Evolutionary conservation across 768 basidiomycete genomes (phyloP), one percentile per base, ranked within the genome.

Genomic region (Russula emetica): DNA sequence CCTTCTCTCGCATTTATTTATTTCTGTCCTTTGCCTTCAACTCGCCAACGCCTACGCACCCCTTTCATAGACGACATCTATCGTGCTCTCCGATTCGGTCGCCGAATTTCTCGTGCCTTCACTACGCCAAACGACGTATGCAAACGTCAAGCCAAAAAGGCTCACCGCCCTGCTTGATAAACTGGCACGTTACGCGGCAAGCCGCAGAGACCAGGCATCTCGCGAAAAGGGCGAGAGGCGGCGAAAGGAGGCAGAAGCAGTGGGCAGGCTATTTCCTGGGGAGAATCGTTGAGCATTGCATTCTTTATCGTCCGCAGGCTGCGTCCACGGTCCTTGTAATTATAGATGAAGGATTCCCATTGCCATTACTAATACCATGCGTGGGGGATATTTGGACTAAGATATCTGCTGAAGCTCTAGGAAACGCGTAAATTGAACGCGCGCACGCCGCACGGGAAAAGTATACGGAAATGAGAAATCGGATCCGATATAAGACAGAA

Each of bases 91-190:
- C 38, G 84, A 92, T 69, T 80, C 82, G 1, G 85, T 96, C 22
- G 85, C 87, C 63, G 87, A 92, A 69, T 98, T 86, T 75, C 80
- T 96, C 32, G 82, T 88, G 24, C 85, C 92, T 1, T 79, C 80
- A 28, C 77, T 82, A 64, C 85, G 91, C 58, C 87, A 86, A 67
- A 78, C 83, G 32, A 84, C 84, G 4, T 92, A 88, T 70, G 72
- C 77, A 26, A 75, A 75, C 55, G 83, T 94, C 54, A 87, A 85
- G 69, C 84, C 86, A 16, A 91, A 87, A 70, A 82, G 83, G 55
- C 75, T 94, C 49, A 86, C 89, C 60, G 78, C 84, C 3, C 74
- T 94, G 52, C 79, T 94, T 8, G 90, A 93, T 69, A 94, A 94
- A 74, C 77, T 94, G 47, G 84, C 86, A 3, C 84, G 79, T 61